These are phyloP conservation scores for Pythium brachiatum DNA, from an alignment of 352 stramenopile species.

Conservation along the genomic window DNA sequence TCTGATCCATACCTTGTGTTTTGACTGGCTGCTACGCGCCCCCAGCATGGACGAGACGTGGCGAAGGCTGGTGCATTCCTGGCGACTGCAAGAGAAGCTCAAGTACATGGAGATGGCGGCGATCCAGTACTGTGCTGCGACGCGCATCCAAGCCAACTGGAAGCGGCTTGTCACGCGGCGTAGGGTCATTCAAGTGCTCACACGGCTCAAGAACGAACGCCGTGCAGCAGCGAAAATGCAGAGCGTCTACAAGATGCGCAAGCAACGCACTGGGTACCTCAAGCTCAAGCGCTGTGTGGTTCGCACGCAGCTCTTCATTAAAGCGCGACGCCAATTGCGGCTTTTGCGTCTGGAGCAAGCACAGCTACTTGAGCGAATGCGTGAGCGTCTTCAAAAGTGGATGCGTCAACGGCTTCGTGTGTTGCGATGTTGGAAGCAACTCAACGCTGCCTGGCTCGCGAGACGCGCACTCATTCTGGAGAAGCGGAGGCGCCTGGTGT, in stretches of 20 bases:
- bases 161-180: constrained; percentile 24
- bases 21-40: constrained; percentile 43
- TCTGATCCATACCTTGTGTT: constrained; percentile 35
- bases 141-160: constrained; percentile 46
- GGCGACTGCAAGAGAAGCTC: constrained; percentile 41
- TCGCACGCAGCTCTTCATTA: constrained; percentile 26
- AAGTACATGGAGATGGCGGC: constrained; percentile 28
- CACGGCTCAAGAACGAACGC: constrained; percentile 40
- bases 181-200: constrained; percentile 19
- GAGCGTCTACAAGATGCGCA: constrained; percentile 33
- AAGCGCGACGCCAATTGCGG: constrained; percentile 36
- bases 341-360: constrained; percentile 31
- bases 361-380: constrained; percentile 44
- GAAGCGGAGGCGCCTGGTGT: constrained; percentile 40
- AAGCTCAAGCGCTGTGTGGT: constrained; percentile 19
- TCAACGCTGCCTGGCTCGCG: constrained; percentile 41
- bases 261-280: constrained; percentile 26
- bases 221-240: constrained; percentile 44
- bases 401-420: constrained; percentile 42
- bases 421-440: constrained; percentile 45
- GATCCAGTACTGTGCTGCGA: constrained; percentile 44
- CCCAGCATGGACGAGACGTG: constrained; percentile 42
- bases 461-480: constrained; percentile 41
- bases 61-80: constrained; percentile 42
- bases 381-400: constrained; percentile 42